Evolutionary conservation across 345 rosid genomes (phyloP), one percentile per base, ranked within the genome.

Genomic region (Salix dunnii): DNA sequence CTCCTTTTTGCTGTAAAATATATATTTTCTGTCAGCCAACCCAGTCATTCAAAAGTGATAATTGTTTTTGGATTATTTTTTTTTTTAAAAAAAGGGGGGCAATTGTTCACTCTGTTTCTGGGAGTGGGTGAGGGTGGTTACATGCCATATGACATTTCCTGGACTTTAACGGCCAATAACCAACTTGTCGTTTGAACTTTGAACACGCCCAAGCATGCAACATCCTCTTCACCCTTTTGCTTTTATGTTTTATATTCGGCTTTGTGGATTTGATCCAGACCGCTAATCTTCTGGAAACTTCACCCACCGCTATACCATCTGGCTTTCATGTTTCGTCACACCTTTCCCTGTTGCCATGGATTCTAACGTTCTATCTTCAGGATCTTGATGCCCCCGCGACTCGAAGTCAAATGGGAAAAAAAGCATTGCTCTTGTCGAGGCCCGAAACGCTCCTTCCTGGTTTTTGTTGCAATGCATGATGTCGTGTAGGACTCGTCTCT

Each of bases 131-230:
- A 11, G 42, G 42, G 2, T 38, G 42, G 11, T 38, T 38, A 0
- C 42, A 38, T 38, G 11, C 42, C 42, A 9, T 2, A 38, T 38
- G 42, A 38, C 42, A 38, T 38, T 38, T 38, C 43, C 43, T 40
- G 43, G 43, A 42, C 18, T 46, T 60, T 49, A 82, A 82, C 85
- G 38, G 82, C 71, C 68, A 48, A 42, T 75, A 78, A 67, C 79
- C 76, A 74, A 60, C 79, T 43, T 42, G 60, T 42, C 42, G 40
- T 61, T 80, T 27, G 49, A 61, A 71, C 17, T 61, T 80, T 27
- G 49, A 61, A 71, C 17, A 35, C 16, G 25, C 14, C 55, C 72
- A 14, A 61, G 43, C 21, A 33, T 9, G 31, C 58, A 6, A 55
- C 7, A 51, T 11, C 68, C 48, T 35, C 46, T 25, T 62, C 49